phyloP scores from a whole-genome alignment of 2,329 filamentous ascomycete species.

The Phaeosphaeria sp. region DNA sequence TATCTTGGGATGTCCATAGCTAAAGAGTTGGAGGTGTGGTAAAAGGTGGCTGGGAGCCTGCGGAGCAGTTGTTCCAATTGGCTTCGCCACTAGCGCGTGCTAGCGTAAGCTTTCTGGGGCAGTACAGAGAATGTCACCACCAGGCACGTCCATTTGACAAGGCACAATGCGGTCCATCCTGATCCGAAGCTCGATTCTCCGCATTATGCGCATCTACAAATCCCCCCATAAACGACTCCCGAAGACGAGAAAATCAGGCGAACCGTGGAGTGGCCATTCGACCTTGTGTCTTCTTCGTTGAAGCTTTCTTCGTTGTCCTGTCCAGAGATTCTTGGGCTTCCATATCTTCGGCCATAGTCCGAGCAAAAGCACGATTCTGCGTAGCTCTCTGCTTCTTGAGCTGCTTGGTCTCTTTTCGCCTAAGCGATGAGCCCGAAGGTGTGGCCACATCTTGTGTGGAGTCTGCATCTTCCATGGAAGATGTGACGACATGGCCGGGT shows the following conservation, averaged over 20 bases:
- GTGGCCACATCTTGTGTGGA: neutral
- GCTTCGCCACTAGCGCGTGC: neutral
- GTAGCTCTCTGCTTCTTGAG: conserved; percentile 3
- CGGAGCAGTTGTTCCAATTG: neutral
- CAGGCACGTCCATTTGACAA: no score
- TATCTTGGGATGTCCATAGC: neutral
- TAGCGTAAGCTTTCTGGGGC: neutral
- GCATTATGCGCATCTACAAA: no score
- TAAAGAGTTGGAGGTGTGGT: neutral
- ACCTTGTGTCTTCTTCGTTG: neutral
- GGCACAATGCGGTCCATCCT: no score
- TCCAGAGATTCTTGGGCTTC: neutral
- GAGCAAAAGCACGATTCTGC: neutral
- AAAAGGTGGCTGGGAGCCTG: neutral
- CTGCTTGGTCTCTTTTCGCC: conserved; percentile 1
- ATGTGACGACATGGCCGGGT: neutral
- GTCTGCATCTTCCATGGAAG: neutral
- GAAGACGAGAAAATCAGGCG: neutral
- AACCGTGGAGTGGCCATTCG: neutral
- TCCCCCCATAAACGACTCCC: neutral
- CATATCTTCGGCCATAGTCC: neutral
- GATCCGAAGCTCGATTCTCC: no score
- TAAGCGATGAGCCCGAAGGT: neutral
- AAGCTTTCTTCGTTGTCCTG: neutral
- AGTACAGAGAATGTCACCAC: neutral